Conservation (phyloP, 2,329 filamentous ascomycete species). For the Stemphylium vesicarium region DNA sequence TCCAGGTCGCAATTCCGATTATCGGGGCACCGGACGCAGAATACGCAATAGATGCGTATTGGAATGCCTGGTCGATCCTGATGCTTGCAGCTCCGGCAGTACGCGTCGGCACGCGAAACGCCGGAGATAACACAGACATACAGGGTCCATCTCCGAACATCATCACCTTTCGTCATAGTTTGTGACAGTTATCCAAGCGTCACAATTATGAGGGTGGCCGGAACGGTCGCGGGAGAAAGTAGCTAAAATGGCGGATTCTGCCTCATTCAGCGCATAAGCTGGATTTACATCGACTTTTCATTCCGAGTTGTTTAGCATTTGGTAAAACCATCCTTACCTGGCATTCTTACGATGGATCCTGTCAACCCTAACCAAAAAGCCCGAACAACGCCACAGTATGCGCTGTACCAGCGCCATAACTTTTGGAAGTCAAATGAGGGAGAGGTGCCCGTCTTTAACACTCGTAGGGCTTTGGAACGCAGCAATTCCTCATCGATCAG, state of each 20-base stretch:
- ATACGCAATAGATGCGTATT: neutral
- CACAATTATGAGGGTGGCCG: conserved; percentile 11
- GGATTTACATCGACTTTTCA: neutral
- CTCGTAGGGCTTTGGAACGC: conserved; percentile 41
- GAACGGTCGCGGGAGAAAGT: neutral
- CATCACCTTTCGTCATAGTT: conserved; percentile 17
- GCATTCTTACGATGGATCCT: conserved; percentile 51
- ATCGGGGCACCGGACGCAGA: neutral
- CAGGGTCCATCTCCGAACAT: conserved; percentile 10
- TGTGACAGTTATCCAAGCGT: conserved; percentile 8
- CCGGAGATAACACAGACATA: conserved; percentile 10
- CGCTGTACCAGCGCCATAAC: conserved; percentile 61
- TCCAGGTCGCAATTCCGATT: too few relatives aligned
- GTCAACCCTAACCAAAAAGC: conserved; percentile 59
- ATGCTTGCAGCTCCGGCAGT: neutral
- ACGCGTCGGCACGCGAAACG: neutral
- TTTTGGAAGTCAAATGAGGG: conserved; percentile 63
- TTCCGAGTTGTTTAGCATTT: neutral
- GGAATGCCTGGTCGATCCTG: neutral
- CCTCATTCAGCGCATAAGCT: neutral
- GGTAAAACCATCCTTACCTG: neutral
- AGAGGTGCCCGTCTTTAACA: conserved; percentile 59
- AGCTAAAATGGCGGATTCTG: neutral
- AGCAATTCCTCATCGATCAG: neutral
- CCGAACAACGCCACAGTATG: conserved; percentile 61